phyloP scores from a whole-genome alignment of 1,284 basidiomycete genomes.

The Coniferiporia sulphurascens region DNA sequence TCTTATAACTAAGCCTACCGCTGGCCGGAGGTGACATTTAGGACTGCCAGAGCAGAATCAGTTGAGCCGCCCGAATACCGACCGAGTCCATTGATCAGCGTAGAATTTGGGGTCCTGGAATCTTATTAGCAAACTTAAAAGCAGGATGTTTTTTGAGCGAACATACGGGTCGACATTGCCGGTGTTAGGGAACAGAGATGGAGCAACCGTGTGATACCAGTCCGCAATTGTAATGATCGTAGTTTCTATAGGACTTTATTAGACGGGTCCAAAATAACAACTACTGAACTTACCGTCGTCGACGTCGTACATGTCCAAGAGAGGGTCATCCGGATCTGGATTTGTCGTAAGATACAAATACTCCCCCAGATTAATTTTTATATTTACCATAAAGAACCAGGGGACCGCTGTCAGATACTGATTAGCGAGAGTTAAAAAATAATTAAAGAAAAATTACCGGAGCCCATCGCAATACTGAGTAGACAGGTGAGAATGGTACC shows the following conservation, averaged over 20 bases:
- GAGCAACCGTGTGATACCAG: constrained; percentile 32
- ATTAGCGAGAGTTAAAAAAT: too few relatives aligned
- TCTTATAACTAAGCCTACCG: not conserved
- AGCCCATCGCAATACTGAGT: constrained; percentile 30
- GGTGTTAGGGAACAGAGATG: constrained; percentile 16
- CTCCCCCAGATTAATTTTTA: not conserved
- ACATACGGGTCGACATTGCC: constrained; percentile 20
- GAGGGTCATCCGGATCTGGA: constrained; percentile 37
- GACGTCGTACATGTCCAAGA: constrained; percentile 37
- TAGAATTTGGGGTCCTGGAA: constrained; percentile 33
- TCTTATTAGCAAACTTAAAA: not conserved
- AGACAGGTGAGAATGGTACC: constrained; percentile 38
- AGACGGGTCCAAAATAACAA: not conserved
- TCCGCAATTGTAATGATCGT: constrained; percentile 39
- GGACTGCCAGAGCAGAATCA: constrained; percentile 25
- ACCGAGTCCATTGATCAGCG: constrained; percentile 49
- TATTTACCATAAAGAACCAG: not conserved
- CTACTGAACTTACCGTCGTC: constrained; percentile 33
- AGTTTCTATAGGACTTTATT: constrained; percentile 24
- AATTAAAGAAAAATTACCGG: not conserved
- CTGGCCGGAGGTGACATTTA: constrained; percentile 22
- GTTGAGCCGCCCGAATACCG: constrained; percentile 25
- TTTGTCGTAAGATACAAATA: not conserved
- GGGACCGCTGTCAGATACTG: not conserved
- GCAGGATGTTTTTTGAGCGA: not conserved